These are phyloP conservation scores for Closterium sp. DNA, from an alignment of 139 green algal species.

Conservation along the genomic window DNA sequence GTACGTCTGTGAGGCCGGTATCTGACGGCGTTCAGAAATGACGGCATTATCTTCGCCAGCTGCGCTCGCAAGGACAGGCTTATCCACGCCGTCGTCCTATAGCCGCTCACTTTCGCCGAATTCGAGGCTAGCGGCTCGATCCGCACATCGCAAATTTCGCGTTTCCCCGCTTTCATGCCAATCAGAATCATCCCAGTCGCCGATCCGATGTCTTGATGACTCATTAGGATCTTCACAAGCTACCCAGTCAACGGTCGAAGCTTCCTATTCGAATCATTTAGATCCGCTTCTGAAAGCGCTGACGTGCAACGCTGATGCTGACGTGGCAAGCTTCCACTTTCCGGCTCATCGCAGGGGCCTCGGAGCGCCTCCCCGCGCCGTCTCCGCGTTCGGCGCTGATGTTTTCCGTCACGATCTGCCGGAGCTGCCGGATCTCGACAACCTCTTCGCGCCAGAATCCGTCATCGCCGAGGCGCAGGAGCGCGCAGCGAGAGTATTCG, in stretches of 20 bases:
- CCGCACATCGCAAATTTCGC: background rate
- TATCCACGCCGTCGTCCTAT: background rate
- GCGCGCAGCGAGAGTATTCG: conserved; percentile 59
- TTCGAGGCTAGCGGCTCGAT: background rate
- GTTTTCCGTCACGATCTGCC: conserved; percentile 69
- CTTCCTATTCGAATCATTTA: background rate
- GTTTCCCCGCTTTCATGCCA: background rate
- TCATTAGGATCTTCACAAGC: background rate
- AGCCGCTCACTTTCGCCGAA: background rate
- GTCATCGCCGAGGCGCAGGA: conserved; percentile 74
- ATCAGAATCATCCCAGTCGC: background rate
- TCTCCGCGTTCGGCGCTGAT: conserved; percentile 41
- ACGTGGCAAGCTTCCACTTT: conserved; percentile 63
- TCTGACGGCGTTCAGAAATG: background rate
- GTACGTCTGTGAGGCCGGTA: too few relatives aligned
- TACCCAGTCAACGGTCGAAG: background rate
- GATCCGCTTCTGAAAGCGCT: background rate
- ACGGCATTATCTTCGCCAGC: background rate
- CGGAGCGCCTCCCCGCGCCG: background rate
- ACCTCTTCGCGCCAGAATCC: conserved; percentile 69
- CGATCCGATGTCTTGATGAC: background rate
- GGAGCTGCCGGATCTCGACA: conserved; percentile 70
- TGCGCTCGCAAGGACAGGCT: background rate
- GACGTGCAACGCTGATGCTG: background rate
- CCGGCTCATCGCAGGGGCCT: conserved; percentile 75